Base-by-base conservation (phyloP, 208 protist genomes). In the Crithidia sp. region DNA sequence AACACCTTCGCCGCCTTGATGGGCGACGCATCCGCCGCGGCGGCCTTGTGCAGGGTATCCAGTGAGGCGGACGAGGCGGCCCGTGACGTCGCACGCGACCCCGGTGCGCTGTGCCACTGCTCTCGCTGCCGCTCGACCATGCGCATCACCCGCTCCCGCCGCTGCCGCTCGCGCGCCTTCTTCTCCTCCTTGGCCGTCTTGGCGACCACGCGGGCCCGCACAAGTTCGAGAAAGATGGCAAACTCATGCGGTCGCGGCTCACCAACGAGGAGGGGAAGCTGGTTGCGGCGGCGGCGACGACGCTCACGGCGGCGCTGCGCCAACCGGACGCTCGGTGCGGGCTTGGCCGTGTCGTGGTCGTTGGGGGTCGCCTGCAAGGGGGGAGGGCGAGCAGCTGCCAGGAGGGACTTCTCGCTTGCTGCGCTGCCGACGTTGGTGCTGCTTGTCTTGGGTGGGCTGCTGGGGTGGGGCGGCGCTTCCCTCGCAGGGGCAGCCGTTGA, bases 241-340 rank as follows among this genome's bases (percentile, higher is more conserved):
- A 84, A 84, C 73, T 89, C 84, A 50, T 66, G 52, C 9, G 68
- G 40, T 0, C 54, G 77, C 7, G 84, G 84, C 63, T 89, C 84
- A 16, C 84, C 81, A 19, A 89, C 84, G n/a, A 89, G 74, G 44
- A 89, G 75, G 2, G 84, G 84, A 44, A 85, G 55, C 56, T 79
- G 65, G 13, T 55, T 58, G 17, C 55, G 61, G 10, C 68, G 40
- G 55, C 71, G 77, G 47, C 69, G 76, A 13, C 71, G 44, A 4
- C 64, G 77, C 72, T 74, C 66, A n/a, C 77, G 77, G 9, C 70
- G 41, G 8, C 55, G 77, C 54, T 50, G 71, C 37, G 58, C 49
- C 40, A 54, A 16, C 19, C 39, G 59, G 37, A 71, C 66, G 36
- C 41, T 61, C 52, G 44, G 16, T 37, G 56, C 57, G 17, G 57